Percentiles rank a stretch among this genome's conserved stretches.
Evolutionary conservation across 106 monocot genomes (phyloP).

Genomic region (Amphibolis antarctica): DNA sequence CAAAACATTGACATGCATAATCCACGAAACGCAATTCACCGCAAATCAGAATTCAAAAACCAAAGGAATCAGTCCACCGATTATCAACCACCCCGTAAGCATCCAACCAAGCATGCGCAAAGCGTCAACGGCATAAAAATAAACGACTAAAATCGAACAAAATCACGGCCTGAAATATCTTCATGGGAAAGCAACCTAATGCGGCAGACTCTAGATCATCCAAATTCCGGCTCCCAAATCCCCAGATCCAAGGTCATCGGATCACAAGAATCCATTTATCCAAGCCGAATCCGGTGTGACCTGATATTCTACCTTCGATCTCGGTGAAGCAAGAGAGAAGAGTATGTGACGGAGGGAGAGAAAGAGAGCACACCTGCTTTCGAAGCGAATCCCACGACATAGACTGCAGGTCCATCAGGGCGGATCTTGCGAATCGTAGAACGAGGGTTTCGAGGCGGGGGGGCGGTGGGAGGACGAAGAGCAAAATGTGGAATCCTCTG

Average conservation of each 20-base stretch:
- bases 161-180: no score
- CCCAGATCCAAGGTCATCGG: no score
- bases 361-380: constrained; percentile 15
- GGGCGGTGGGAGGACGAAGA: background rate
- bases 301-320: background rate
- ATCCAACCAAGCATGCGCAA: no score
- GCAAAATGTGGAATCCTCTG: background rate
- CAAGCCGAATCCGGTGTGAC: no score
- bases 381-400: constrained; percentile 13
- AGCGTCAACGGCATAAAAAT: background rate
- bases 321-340: background rate
- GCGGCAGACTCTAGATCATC: background rate
- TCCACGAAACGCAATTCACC: background rate
- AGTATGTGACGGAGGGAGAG: background rate
- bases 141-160: no score
- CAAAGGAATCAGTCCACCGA: background rate
- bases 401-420: constrained; percentile 4
- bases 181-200: no score
- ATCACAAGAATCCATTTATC: no score
- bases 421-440: background rate
- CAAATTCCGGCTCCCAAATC: background rate
- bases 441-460: background rate
- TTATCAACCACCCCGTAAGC: no score
- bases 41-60: background rate
- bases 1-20: background rate